These are phyloP conservation scores for Pichia thaimueangensis DNA, from an alignment of 805 yeast genomes.

Conservation along the genomic window DNA sequence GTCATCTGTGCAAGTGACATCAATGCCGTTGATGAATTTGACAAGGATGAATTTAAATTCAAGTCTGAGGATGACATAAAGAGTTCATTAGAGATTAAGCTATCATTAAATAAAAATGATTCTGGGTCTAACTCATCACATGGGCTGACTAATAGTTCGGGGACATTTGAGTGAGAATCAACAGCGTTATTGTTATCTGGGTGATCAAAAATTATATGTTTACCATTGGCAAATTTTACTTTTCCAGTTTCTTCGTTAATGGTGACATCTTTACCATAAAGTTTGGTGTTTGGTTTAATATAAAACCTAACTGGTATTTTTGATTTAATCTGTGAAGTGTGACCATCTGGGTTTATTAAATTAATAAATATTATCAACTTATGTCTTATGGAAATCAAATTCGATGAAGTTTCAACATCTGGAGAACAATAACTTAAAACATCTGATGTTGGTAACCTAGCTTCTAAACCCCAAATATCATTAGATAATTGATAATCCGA, in stretches of 20 bases:
- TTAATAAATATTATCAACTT: slow-evolving; percentile 39
- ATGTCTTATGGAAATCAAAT: slow-evolving; percentile 40
- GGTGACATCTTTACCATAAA: slow-evolving; percentile 23
- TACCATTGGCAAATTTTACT: not conserved
- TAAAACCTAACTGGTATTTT: slow-evolving; percentile 42
- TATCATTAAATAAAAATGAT: slow-evolving; percentile 11
- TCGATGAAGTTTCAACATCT: slow-evolving; percentile 31
- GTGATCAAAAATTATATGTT: not conserved
- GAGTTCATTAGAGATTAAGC: not conserved
- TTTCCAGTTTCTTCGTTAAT: slow-evolving; percentile 14
- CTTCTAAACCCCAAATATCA: slow-evolving; percentile 43
- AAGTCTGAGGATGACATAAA: not conserved
- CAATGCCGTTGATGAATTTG: not conserved
- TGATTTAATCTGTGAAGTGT: slow-evolving; percentile 45
- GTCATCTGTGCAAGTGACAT: not conserved
- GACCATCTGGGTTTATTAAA: slow-evolving; percentile 43
- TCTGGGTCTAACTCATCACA: slow-evolving; percentile 9
- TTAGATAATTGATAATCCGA: slow-evolving; percentile 27
- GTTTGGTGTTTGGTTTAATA: slow-evolving; percentile 31
- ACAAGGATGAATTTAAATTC: too few species aligned
- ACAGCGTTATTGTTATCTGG: not conserved
- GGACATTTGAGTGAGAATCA: not conserved
- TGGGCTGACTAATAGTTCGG: slow-evolving; percentile 8
- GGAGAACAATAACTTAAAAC: slow-evolving; percentile 37
- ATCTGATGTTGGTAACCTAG: slow-evolving; percentile 35